Evolutionary conservation across 2,329 filamentous ascomycete genomes (phyloP).

Genomic region (Verticillium tricorpus): DNA sequence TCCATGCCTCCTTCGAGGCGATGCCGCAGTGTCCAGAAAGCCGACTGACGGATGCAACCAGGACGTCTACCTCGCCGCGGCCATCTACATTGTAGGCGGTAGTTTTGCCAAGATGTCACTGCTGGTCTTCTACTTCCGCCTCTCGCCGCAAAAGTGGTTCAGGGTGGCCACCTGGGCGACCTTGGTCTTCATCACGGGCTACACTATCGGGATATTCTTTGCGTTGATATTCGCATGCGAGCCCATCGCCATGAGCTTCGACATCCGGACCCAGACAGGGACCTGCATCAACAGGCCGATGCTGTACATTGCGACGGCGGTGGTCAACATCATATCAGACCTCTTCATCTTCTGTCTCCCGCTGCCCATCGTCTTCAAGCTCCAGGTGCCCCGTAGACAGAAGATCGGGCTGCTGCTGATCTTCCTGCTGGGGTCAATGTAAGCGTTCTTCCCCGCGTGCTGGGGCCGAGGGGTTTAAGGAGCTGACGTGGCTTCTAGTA

Average conservation of each 20-base stretch:
- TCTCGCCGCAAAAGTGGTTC: conserved; percentile 30
- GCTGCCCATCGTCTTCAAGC: conserved; percentile 37
- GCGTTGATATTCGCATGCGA: conserved; percentile 30
- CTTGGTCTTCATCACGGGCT: conserved; percentile 23
- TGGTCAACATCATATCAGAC: conserved; percentile 42
- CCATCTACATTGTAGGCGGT: conserved; percentile 27
- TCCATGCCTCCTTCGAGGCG: too few relatives aligned
- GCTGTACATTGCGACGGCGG: conserved; percentile 44
- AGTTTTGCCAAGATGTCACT: conserved; percentile 33
- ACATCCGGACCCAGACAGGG: conserved; percentile 21
- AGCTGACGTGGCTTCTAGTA: conserved; percentile 16
- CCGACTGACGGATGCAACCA: background rate
- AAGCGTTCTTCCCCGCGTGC: conserved; percentile 2
- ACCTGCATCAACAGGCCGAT: conserved; percentile 39
- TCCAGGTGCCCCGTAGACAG: conserved; percentile 42
- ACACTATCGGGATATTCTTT: conserved; percentile 27
- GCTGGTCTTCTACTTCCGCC: conserved; percentile 30
- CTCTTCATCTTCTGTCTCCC: conserved; percentile 41
- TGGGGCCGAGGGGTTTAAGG: too few relatives aligned
- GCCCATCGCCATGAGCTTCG: conserved; percentile 27
- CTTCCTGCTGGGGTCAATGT: conserved; percentile 10
- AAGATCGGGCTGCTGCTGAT: conserved; percentile 29
- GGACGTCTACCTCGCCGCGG: conserved; percentile 16
- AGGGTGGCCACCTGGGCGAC: conserved; percentile 22
- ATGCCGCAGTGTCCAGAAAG: too few relatives aligned